Evolutionary conservation across 2,329 filamentous ascomycete species (phyloP).

Genomic region (Trichophyton simii): DNA sequence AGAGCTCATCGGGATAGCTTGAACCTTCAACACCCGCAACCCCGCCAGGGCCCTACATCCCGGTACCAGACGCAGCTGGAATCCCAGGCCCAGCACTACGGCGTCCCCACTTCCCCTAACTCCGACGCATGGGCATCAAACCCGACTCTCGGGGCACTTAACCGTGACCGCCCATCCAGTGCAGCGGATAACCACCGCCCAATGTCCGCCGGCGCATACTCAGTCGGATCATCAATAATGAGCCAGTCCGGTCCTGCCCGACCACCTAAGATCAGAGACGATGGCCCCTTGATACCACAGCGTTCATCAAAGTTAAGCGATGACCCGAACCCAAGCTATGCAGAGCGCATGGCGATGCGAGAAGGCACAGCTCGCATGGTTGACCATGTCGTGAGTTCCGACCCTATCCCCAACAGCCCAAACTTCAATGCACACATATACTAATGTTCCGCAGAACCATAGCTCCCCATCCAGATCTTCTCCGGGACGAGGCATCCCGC

Average conservation of each 20-base stretch:
- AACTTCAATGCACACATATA: slow-evolving; percentile 12
- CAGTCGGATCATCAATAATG: slow-evolving; percentile 28
- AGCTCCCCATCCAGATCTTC: slow-evolving; percentile 20
- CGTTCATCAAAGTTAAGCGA: slow-evolving; percentile 31
- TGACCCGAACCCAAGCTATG: slow-evolving; percentile 26
- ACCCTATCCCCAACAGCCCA: background rate
- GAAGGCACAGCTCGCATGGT: slow-evolving; percentile 16
- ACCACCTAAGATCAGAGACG: slow-evolving; percentile 43
- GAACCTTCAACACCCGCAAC: slow-evolving; percentile 53
- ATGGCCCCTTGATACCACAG: slow-evolving; percentile 47
- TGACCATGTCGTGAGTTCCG: slow-evolving; percentile 19
- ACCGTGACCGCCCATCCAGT: slow-evolving; percentile 18
- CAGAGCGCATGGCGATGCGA: slow-evolving; percentile 31
- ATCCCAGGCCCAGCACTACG: slow-evolving; percentile 46
- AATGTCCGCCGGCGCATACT: slow-evolving; percentile 36
- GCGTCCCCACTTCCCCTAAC: slow-evolving; percentile 27
- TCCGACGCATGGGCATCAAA: slow-evolving; percentile 38
- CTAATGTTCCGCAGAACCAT: background rate
- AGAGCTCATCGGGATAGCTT: slow-evolving; percentile 52
- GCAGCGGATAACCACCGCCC: slow-evolving; percentile 25
- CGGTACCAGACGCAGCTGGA: slow-evolving; percentile 51
- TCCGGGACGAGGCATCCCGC: slow-evolving; percentile 21
- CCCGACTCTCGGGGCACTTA: slow-evolving; percentile 26
- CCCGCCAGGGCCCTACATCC: slow-evolving; percentile 48
- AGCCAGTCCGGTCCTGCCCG: slow-evolving; percentile 34